A percentile compares a stretch with the other conserved stretches of the same genome.
Evolutionary conservation across 495 filamentous ascomycete genomes (phyloP).

Genomic region (Podospora appendiculata): DNA sequence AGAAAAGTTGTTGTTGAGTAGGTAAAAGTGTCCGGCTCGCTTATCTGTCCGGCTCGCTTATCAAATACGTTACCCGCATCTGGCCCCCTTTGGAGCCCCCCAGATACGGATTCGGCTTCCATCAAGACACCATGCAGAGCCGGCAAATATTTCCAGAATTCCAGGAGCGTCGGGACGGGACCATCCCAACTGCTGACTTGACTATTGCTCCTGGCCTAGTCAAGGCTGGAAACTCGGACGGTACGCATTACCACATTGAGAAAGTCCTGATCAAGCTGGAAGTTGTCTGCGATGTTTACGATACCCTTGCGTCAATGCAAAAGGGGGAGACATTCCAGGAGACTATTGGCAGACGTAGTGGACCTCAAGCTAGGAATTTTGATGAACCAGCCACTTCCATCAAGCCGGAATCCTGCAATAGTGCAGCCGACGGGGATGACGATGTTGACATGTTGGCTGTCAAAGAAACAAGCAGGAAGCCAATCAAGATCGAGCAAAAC

Average conservation of each 20-base stretch:
- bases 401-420: too few species aligned
- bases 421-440: too few species aligned
- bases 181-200: background rate
- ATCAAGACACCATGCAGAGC: slow-evolving; percentile 2
- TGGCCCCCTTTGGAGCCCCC: background rate
- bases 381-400: too few species aligned
- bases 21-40: too few species aligned
- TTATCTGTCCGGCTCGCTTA: too few species aligned
- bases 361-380: too few species aligned
- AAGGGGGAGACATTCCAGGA: background rate
- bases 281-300: background rate
- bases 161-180: too few species aligned
- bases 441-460: too few species aligned
- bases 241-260: slow-evolving; percentile 1
- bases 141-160: background rate
- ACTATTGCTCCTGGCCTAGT: slow-evolving; percentile 6
- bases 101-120: background rate
- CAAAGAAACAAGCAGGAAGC: too few species aligned
- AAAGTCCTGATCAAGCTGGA: slow-evolving; percentile 7
- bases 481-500: too few species aligned
- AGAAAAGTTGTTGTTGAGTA: too few species aligned
- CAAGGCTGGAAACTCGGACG: slow-evolving; percentile 8
- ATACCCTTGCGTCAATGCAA: background rate
- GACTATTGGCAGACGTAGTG: too few species aligned
- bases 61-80: background rate